phyloP scores from a whole-genome alignment of 305 asterid genomes.

The Fraxinus sp. region DNA sequence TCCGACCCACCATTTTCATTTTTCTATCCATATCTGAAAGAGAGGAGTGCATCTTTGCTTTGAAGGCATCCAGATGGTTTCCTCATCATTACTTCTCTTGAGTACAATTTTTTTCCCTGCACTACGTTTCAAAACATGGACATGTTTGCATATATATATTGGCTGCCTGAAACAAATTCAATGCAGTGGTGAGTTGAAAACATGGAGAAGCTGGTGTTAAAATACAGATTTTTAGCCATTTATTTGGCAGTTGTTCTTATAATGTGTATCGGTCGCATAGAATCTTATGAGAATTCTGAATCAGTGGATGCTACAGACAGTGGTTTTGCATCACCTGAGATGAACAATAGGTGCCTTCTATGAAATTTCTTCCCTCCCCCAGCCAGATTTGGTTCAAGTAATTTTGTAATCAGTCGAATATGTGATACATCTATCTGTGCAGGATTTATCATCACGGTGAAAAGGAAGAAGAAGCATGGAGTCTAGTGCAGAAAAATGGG shows the following conservation, averaged over 20 bases:
- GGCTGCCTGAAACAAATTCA: constrained; percentile 14
- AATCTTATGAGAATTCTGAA: constrained; percentile 12
- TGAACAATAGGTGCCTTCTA: constrained; percentile 19
- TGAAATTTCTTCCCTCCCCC: background rate
- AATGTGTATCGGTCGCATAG: constrained; percentile 16
- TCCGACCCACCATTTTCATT: constrained; percentile 14
- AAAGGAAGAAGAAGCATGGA: constrained; percentile 60
- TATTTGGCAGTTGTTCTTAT: constrained; percentile 15
- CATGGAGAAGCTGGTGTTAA: constrained; percentile 27
- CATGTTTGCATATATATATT: constrained; percentile 15
- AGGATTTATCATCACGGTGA: constrained; percentile 28
- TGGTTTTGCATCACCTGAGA: constrained; percentile 2
- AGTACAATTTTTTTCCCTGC: constrained; percentile 12
- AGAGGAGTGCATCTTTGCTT: constrained; percentile 64
- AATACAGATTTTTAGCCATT: constrained; percentile 7
- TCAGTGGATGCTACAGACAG: constrained; percentile 7
- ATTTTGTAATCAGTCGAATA: background rate
- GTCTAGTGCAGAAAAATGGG: constrained; percentile 61
- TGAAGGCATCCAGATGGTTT: constrained; percentile 43
- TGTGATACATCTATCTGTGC: constrained; percentile 3
- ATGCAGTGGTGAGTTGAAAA: constrained; percentile 10
- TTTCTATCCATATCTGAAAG: constrained; percentile 20
- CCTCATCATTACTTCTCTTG: constrained; percentile 42
- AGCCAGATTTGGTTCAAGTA: background rate
- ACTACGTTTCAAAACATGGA: background rate